Evolutionary conservation across 345 rosid species (phyloP), one percentile per base, ranked within the genome.

Genomic region (Dipteronia sinensis): DNA sequence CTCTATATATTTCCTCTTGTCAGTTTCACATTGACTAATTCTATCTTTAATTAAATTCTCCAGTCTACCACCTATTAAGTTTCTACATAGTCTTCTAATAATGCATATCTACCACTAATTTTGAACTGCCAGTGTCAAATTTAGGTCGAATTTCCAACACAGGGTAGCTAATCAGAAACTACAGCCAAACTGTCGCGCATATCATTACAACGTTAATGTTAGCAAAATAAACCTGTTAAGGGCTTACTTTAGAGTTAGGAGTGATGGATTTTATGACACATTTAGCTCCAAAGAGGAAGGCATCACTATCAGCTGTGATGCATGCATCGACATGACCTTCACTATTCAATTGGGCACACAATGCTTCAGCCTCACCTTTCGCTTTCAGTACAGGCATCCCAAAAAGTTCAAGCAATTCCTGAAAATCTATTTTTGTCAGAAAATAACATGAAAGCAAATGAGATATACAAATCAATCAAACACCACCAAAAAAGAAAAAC

Each of bases 221-320:
- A 23, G 65, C 17, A 23, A n/a, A 55, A 53, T 19, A 74, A 63
- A 46, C 58, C n/a, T 42, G 40, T 15, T 34, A 56, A 58, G 11
- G 10, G 79, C 85, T 76, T 86, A 96, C 99, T 82, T 83, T 87
- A 63, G 97, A 77, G 75, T 92, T 90, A 53, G 97, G 97, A 74
- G 77, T 90, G 88, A 96, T 67, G 81, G 78, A 75, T 86, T 96
- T 96, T 61, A 96, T 84, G 42, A 96, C 93, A 76, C 92, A 96
- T 64, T 80, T 87, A 75, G 99, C 97, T 73, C 97, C 97, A 83
- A 82, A 96, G 53, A 96, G 95, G 82, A 96, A 94, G 23, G 97
- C 95, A 85, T 96, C 99, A 73, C 97, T 92, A 65, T 94, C 99
- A 80, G 95, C 86, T 10, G 98, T 94, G 73, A 96, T 88, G 85